Conservation (phyloP, 139 green algal species). For the Chlamydomonas schloesseri region DNA sequence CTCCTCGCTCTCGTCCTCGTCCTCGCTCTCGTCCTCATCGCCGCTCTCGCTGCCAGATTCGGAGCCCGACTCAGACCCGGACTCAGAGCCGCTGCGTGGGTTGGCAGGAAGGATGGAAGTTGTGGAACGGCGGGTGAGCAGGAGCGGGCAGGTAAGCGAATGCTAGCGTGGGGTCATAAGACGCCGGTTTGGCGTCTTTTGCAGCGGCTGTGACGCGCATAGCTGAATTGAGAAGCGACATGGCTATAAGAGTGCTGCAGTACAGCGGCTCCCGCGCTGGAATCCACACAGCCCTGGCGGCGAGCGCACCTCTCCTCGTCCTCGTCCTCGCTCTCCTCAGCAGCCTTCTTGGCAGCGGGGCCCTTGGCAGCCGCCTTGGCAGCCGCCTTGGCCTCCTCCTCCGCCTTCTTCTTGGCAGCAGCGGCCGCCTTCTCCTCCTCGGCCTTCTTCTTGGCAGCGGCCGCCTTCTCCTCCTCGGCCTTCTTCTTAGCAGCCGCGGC, state of each 20-base stretch:
- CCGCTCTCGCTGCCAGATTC: slow-evolving; percentile 38
- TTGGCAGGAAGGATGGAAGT: too few relatives aligned
- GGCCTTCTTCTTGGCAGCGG: slow-evolving; percentile 44
- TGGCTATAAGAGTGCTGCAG: too few relatives aligned
- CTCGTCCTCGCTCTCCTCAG: slow-evolving; percentile 55
- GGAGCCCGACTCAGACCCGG: not conserved
- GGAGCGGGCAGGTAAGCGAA: too few relatives aligned
- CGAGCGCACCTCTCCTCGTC: slow-evolving; percentile 44
- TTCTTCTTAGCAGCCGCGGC: slow-evolving; percentile 38
- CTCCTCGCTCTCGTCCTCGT: slow-evolving; percentile 1
- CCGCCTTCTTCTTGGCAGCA: slow-evolving; percentile 15
- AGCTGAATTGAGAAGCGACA: too few relatives aligned
- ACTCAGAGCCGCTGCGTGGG: slow-evolving; percentile 6
- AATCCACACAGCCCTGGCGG: too few relatives aligned
- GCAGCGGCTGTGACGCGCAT: too few relatives aligned
- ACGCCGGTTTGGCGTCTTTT: too few relatives aligned
- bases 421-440: slow-evolving; percentile 57
- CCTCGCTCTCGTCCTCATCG: slow-evolving; percentile 21
- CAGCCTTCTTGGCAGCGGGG: not conserved
- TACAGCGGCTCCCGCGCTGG: too few relatives aligned
- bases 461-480: slow-evolving; percentile 29
- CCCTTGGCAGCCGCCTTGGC: slow-evolving; percentile 1
- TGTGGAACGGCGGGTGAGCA: not conserved
- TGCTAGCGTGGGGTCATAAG: too few relatives aligned
- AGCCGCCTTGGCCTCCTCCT: slow-evolving; percentile 27